A percentile compares a stretch with the other conserved stretches of the same genome.
phyloP scores from a whole-genome alignment of 192 early-diverging fungal genomes.

The Coemansia sp. region DNA sequence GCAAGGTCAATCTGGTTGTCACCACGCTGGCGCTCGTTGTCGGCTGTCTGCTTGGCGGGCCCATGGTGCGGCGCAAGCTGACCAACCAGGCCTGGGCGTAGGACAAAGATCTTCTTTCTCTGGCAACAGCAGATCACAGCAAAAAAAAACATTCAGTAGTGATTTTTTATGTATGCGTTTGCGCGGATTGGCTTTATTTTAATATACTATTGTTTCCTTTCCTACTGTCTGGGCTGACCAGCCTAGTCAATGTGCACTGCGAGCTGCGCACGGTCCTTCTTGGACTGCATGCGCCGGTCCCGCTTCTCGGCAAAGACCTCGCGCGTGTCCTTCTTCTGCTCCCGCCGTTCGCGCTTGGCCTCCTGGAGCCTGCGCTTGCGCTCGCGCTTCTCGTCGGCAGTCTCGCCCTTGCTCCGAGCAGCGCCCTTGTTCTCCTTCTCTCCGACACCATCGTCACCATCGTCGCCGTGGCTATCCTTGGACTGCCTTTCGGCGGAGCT shows the following conservation, averaged over 20 bases:
- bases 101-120: not conserved
- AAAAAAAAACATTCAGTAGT: too few relatives aligned
- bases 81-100: constrained; percentile 60
- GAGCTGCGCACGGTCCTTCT: constrained; percentile 49
- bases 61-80: constrained; percentile 69
- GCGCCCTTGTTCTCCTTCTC: constrained; percentile 64
- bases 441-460: constrained; percentile 22
- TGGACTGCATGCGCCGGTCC: constrained; percentile 52
- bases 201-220: not conserved
- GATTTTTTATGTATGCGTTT: too few relatives aligned
- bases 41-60: constrained; percentile 70
- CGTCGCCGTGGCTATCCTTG: constrained; percentile 27
- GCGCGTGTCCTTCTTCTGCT: constrained; percentile 48
- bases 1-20: constrained; percentile 75
- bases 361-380: constrained; percentile 87
- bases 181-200: not conserved
- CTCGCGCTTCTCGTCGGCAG: constrained; percentile 87
- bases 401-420: constrained; percentile 78
- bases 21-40: constrained; percentile 79
- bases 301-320: constrained; percentile 40
- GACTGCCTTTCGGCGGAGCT: constrained; percentile 28
- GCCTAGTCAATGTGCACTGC: constrained; percentile 29
- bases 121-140: not conserved
- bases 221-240: not conserved
- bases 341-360: constrained; percentile 58